Base-by-base conservation (phyloP, 2,329 filamentous ascomycete genomes). In the Talaromyces islandicus region DNA sequence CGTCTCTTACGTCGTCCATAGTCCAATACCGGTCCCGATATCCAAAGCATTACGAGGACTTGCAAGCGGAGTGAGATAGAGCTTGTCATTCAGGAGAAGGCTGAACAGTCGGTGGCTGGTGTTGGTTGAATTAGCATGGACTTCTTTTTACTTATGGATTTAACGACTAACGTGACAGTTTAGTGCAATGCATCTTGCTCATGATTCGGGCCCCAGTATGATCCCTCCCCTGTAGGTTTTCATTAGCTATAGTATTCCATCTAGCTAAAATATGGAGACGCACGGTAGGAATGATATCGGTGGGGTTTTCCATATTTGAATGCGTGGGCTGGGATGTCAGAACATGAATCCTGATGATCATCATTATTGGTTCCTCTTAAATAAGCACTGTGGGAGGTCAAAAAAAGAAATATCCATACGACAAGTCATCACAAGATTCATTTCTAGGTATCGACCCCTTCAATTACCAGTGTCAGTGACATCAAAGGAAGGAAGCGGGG, bases 301-400 rank as follows among this genome's bases (percentile, higher is more conserved):
- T 73, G 67, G 14, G 71, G 68, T 63, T 75, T 69, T 60, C 75
- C 73, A 19, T 71, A 65, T 25, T 66, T 62, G 56, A 71, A 72
- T 32, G 69, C 66, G 43, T 66, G 62, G 1, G 66, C 53, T 2
- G 69, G 4, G 68, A 70, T 4, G 67, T 68, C 17, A 73, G 61
- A 9, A 69, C 67, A 24, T 57, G 58, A 7, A 56, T 62, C 19
- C 61, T 62, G 12, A 24, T 24, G n/a, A 27, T 19, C 0, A 14
- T 52, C 10, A n/a, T 17, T 38, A n/a, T 17, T 38, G 9, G 17
- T 0, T 38, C 3, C 6, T n/a, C 17, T 7, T 38, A 38, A 35
- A 17, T 17, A 56, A 48, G n/a, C 17, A 29, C 27, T 25, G 38
- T 43, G 9, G 35, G 9, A 27, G 41, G n/a, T n/a, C 7, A 1